phyloP scores from a whole-genome alignment of 768 basidiomycete species.

The Hygrophoropsis aurantiaca region DNA sequence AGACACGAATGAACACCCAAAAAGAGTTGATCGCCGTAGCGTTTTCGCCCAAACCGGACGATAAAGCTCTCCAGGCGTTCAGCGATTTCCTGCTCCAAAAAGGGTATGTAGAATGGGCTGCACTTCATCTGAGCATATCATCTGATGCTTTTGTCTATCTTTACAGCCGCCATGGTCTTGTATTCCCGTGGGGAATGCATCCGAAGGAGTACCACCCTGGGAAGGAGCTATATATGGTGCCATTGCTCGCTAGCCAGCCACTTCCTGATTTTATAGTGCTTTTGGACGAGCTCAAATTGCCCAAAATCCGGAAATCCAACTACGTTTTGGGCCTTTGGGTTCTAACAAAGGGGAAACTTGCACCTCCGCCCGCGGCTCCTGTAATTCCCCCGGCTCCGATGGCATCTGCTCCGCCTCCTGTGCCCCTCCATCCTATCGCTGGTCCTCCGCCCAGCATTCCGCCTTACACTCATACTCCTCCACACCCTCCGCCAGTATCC shows the following conservation, averaged over 20 bases:
- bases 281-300: slow-evolving; percentile 71
- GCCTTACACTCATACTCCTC: slow-evolving; percentile 12
- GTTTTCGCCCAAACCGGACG: slow-evolving; percentile 55
- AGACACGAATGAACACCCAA: slow-evolving; percentile 70
- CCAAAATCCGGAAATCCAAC: slow-evolving; percentile 59
- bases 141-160: slow-evolving; percentile 8
- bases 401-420: slow-evolving; percentile 12
- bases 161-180: slow-evolving; percentile 77
- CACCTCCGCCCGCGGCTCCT: slow-evolving; percentile 36
- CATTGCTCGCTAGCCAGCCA: slow-evolving; percentile 60
- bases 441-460: slow-evolving; percentile 6
- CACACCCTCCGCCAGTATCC: not conserved
- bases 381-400: slow-evolving; percentile 8
- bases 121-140: too few relatives aligned
- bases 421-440: slow-evolving; percentile 16
- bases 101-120: slow-evolving; percentile 48
- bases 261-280: slow-evolving; percentile 87
- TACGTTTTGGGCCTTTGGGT: slow-evolving; percentile 84
- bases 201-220: slow-evolving; percentile 76
- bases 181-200: slow-evolving; percentile 81
- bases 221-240: slow-evolving; percentile 85
- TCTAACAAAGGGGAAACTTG: slow-evolving; percentile 77
- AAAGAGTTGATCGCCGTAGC: slow-evolving; percentile 82
- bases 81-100: slow-evolving; percentile 70
- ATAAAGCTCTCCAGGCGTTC: slow-evolving; percentile 54